Evolutionary conservation across 2,329 filamentous ascomycete genomes (phyloP), one percentile per base, ranked within the genome.

Genomic region (Phyllosticta citrichinensis): DNA sequence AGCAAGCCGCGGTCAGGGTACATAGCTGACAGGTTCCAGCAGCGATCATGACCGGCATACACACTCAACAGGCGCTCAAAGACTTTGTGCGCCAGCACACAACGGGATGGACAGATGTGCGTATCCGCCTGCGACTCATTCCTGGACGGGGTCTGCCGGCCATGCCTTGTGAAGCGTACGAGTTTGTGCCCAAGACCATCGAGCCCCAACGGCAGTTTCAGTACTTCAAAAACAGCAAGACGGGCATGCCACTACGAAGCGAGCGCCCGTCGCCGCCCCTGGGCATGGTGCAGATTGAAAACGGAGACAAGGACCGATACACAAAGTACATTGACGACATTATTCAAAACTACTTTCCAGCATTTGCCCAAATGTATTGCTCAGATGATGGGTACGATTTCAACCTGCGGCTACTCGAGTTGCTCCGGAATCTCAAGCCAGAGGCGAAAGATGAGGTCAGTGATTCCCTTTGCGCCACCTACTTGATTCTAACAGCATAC

Each of bases 351-450:
- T 69, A 76, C 60, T 68, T 79, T 8, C 68, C 69, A 58, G 69
- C 74, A 4, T 77, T 80, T 64, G 74, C 70, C 5, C 70, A 73
- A 60, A 70, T 74, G 9, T 78, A 71, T 63, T 80, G 75, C 67
- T 73, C 71, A 58, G 77, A 77, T 62, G 78, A 79, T 61, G 72
- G 75, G 56, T 72, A 76, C 47, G 72, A 75, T 61, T 79, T 79
- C 66, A 74, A 76, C 60, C 69, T 72, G 30, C 71, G 69, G 30
- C 69, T 79, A 3, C 72, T 79, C 62, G 69, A 72, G 53, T 65
- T 77, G 8, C 73, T 80, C 68, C 71, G 68, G n/a, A 66, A 68
- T 20, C 68, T 74, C 25, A 71, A 73, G 52, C 68, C 71, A 9
- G 71, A 71, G 62, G 69, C 66, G n/a, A 75, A 77, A 22, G 69